Evolutionary conservation across 1,284 basidiomycete species (phyloP).

Genomic region (Coriolopsis trogii): DNA sequence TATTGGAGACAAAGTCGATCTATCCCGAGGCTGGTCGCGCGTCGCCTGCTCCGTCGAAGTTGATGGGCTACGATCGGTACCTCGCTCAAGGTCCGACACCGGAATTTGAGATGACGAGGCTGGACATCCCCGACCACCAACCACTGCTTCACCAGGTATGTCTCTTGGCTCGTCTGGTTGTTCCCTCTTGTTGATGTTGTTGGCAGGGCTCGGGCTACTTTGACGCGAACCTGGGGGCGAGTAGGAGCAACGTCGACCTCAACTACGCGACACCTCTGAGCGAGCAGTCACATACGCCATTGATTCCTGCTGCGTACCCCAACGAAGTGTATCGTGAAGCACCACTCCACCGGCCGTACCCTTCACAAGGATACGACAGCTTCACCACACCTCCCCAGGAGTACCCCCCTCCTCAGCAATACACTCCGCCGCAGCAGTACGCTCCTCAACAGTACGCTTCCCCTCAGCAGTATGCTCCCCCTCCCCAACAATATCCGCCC

Average conservation of each 20-base stretch:
- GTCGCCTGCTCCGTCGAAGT: constrained; percentile 46
- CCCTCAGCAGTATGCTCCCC: neutral
- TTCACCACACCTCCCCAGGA: too few species aligned
- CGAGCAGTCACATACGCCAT: constrained; percentile 18
- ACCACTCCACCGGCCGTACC: constrained; percentile 33
- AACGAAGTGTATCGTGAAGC: constrained; percentile 32
- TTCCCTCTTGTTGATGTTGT: neutral
- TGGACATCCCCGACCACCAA: constrained; percentile 50
- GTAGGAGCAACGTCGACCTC: constrained; percentile 29
- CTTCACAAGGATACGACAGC: constrained; percentile 28
- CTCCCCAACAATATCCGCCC: neutral
- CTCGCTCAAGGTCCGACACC: constrained; percentile 45
- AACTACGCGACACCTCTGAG: constrained; percentile 19
- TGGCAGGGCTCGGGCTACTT: constrained; percentile 32
- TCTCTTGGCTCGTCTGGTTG: neutral
- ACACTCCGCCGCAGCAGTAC: constrained; percentile 30
- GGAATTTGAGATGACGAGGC: constrained; percentile 59
- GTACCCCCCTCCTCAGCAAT: constrained; percentile 14
- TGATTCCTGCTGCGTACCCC: constrained; percentile 22
- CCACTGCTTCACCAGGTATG: constrained; percentile 49
- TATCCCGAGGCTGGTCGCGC: constrained; percentile 44
- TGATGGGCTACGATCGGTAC: constrained; percentile 55
- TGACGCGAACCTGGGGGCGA: constrained; percentile 25
- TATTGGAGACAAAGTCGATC: constrained; percentile 48
- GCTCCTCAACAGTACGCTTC: constrained; percentile 18